A percentile compares a stretch with the other conserved stretches of the same genome.
Conservation (phyloP, 2,329 filamentous ascomycete genomes). For the Penicillium sp. region DNA sequence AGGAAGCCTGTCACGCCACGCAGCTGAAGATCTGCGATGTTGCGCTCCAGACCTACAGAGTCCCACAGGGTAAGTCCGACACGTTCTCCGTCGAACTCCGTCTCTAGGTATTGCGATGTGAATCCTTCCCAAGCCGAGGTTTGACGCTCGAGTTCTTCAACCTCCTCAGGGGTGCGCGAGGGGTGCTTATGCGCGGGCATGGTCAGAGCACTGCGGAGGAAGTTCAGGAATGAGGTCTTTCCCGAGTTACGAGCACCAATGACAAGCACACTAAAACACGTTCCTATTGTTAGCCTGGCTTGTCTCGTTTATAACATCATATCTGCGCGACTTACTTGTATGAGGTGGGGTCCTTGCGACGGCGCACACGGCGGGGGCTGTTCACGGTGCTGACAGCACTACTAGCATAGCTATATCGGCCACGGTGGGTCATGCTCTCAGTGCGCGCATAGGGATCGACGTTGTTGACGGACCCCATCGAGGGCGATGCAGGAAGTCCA, state of each 20-base stretch:
- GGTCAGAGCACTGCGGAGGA: conserved; percentile 76
- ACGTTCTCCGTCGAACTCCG: conserved; percentile 84
- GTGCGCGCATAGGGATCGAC: conserved; percentile 71
- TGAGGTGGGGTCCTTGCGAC: conserved; percentile 92
- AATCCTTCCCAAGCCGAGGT: conserved; percentile 58
- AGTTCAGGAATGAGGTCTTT: conserved; percentile 95
- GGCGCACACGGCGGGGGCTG: conserved; percentile 79
- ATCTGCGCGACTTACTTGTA: conserved; percentile 72
- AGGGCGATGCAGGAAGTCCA: conserved; percentile 18
- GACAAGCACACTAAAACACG: conserved; percentile 66
- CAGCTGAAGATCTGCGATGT: conserved; percentile 85
- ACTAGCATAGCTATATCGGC: conserved; percentile 91
- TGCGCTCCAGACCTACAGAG: conserved; percentile 88
- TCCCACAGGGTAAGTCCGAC: conserved; percentile 94
- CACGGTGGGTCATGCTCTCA: conserved; percentile 93
- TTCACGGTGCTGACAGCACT: conserved; percentile 85
- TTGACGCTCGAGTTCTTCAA: conserved; percentile 45
- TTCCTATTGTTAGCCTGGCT: conserved; percentile 2
- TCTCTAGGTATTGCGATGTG: conserved; percentile 81
- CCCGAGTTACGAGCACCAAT: conserved; percentile 79
- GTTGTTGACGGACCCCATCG: conserved; percentile 18
- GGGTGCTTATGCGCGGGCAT: conserved; percentile 69
- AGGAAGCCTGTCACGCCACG: conserved; percentile 85
- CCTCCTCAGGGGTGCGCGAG: conserved; percentile 50
- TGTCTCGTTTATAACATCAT: background rate